phyloP scores from a whole-genome alignment of 805 yeast species.

The Babjeviella inositovora region DNA sequence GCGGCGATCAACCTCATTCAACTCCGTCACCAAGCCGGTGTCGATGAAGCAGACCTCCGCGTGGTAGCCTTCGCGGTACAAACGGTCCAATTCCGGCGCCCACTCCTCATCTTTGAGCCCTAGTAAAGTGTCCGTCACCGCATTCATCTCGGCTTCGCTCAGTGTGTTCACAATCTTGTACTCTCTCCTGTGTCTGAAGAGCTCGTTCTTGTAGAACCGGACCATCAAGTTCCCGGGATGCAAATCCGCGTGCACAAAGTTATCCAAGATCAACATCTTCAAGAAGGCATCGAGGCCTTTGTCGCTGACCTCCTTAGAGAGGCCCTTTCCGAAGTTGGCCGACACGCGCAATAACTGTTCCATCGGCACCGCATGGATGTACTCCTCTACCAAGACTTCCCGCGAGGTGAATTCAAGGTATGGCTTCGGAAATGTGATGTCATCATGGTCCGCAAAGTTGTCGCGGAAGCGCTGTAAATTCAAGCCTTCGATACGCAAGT shows the following conservation, averaged over 20 bases:
- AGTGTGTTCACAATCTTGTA: conserved; percentile 22
- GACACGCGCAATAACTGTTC: conserved; percentile 39
- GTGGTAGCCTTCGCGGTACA: conserved; percentile 43
- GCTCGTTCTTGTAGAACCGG: conserved; percentile 37
- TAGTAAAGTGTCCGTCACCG: conserved; percentile 22
- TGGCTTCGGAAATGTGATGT: conserved; percentile 72
- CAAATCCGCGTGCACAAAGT: conserved; percentile 90
- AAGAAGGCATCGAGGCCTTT: conserved; percentile 83
- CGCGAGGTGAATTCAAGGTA: conserved; percentile 48
- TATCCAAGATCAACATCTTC: conserved; percentile 84
- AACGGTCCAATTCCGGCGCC: conserved; percentile 22
- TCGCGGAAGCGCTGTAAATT: conserved; percentile 59
- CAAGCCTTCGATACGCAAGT: conserved; percentile 76
- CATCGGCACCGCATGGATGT: conserved; percentile 73
- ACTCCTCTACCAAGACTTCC: conserved; percentile 73
- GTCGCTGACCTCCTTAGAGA: conserved; percentile 60
- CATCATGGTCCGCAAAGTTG: conserved; percentile 41
- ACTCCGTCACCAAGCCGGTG: conserved; percentile 85
- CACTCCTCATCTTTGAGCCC: conserved; percentile 22
- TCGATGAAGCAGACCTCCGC: conserved; percentile 88
- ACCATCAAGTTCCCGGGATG: conserved; percentile 94
- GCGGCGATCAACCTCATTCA: conserved; percentile 58
- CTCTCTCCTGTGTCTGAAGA: conserved; percentile 19
- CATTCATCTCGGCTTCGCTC: conserved; percentile 27
- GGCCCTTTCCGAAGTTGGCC: conserved; percentile 23